Base-by-base conservation (phyloP, 306 rosid species). In the Cucurbita argyrosperma region DNA sequence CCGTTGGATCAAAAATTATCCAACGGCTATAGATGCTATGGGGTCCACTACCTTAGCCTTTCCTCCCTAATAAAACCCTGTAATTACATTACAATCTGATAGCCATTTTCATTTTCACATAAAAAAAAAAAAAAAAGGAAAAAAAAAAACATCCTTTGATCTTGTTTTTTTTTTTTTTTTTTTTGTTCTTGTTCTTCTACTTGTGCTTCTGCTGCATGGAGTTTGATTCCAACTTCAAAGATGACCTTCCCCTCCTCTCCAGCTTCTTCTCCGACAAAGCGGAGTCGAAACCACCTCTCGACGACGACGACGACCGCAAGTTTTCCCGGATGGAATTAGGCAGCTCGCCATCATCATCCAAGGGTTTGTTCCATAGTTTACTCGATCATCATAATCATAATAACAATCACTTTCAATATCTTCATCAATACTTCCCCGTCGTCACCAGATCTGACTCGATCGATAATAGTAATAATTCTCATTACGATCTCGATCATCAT, bases 1-100 rank as follows among this genome's bases (percentile, higher is more conserved):
- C 84, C 89, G 40, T 89, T 68, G 45, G 96, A 86, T 89, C 6
- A 2, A 6, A 63, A 45, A 19, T 10, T 7, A 38, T 42, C 8
- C 78, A 49, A 45, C 4, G 30, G 82, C 4, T 74, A 53, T 7
- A 53, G 69, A 74, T 77, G 76, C 8, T 6, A 35, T 54, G 63
- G 81, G 71, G 39, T 39, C 78, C 76, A 18, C 66, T 45, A n/a
- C 1, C 47, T 16, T 63, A 42, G 70, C 74, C 50, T 52, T 59
- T 68, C 78, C 61, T 70, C 76, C 18, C 49, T 45, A 16, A 66
- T 39, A 64, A 64, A 73, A 56, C 10, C 83, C 80, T 72, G 9
- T 75, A 74, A 58, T 47, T 63, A 16, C 6, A 74, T 75, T 78
- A n/a, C 72, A 45, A 67, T 30, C 35, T 30, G 63, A 72, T 63